A percentile compares a stretch with the other conserved stretches of the same genome.
Evolutionary conservation across 257 asterid species (phyloP).

Genomic region (Penstemon davidsonii): DNA sequence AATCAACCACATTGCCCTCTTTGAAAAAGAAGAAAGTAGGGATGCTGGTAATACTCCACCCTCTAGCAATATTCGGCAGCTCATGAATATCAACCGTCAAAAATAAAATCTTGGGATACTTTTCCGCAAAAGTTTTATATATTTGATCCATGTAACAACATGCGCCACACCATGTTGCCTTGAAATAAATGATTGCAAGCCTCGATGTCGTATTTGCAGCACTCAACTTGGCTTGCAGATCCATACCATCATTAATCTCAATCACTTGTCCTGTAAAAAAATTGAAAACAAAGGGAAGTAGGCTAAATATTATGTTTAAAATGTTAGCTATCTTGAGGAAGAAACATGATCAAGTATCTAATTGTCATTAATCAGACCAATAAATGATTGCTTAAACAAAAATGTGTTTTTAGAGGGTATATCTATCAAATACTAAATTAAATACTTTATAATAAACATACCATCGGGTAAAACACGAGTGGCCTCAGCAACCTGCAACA

Average conservation of each 20-base stretch:
- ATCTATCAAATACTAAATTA: not conserved
- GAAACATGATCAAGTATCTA: too few species aligned
- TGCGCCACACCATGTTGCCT: slow-evolving; percentile 88
- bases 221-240: slow-evolving; percentile 44
- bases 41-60: slow-evolving; percentile 58
- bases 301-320: too few species aligned
- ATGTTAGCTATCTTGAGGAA: too few species aligned
- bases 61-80: slow-evolving; percentile 54
- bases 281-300: not conserved
- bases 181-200: slow-evolving; percentile 69
- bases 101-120: slow-evolving; percentile 55
- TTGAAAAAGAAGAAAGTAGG: slow-evolving; percentile 68
- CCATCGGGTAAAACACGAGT: slow-evolving; percentile 46
- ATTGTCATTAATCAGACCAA: not conserved
- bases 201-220: slow-evolving; percentile 54
- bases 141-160: slow-evolving; percentile 64
- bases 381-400: not conserved
- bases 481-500: too few species aligned
- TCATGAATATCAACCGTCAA: slow-evolving; percentile 69
- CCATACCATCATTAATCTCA: slow-evolving; percentile 47
- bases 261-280: slow-evolving; percentile 55
- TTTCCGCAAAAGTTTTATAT: slow-evolving; percentile 48
- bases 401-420: too few species aligned
- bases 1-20: slow-evolving; percentile 65
- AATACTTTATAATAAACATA: slow-evolving; percentile 30